A percentile compares a stretch with the other conserved stretches of the same genome.
phyloP scores from a whole-genome alignment of 495 filamentous ascomycete species.

The Hypoxylon subgilvum region DNA sequence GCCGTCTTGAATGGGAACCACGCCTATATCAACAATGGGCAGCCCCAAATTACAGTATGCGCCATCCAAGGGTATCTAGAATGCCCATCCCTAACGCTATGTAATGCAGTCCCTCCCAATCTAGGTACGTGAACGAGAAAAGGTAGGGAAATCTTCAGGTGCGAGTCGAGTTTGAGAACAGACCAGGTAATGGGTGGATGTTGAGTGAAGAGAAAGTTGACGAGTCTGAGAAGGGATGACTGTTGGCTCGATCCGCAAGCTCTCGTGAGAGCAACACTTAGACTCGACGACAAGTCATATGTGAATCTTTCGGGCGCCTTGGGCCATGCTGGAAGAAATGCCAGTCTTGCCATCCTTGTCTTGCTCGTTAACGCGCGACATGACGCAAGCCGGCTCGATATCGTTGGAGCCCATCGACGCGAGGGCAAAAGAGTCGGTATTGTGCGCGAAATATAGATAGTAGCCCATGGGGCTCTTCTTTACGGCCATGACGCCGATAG shows the following conservation, averaged over 20 bases:
- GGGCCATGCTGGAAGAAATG: slow-evolving; percentile 49
- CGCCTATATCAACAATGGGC: neutral
- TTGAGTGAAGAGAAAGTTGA: neutral
- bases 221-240: neutral
- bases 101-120: slow-evolving; percentile 9
- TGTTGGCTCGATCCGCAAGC: neutral
- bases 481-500: slow-evolving; percentile 82
- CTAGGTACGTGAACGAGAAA: slow-evolving; percentile 19
- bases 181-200: neutral
- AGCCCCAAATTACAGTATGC: neutral
- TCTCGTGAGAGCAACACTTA: neutral
- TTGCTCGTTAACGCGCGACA: slow-evolving; percentile 70
- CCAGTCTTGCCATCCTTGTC: too few species aligned
- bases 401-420: slow-evolving; percentile 85
- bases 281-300: slow-evolving; percentile 27
- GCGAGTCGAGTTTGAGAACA: neutral
- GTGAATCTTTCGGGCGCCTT: slow-evolving; percentile 57
- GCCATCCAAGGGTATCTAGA: slow-evolving; percentile 13
- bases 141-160: neutral
- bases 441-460: slow-evolving; percentile 86
- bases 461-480: slow-evolving; percentile 76
- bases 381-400: slow-evolving; percentile 71
- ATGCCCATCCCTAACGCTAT: slow-evolving; percentile 2
- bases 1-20: neutral
- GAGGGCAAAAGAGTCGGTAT: slow-evolving; percentile 89